A percentile compares a stretch with the other conserved stretches of the same genome.
These are phyloP conservation scores for Saccharomycopsis selenospora DNA, from an alignment of 805 yeast species.

Conservation along the genomic window DNA sequence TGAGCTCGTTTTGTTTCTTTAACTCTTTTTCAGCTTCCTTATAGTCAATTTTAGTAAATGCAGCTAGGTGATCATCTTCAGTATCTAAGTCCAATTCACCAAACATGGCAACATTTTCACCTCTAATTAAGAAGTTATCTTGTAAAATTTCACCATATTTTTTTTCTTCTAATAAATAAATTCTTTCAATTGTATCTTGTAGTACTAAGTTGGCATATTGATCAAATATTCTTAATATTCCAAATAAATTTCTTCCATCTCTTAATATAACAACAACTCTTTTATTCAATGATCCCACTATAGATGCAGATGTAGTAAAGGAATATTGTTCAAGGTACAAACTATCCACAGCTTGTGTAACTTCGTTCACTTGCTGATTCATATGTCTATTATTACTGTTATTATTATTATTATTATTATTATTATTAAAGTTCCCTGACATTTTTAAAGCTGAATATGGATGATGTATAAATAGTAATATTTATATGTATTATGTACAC, in stretches of 20 bases:
- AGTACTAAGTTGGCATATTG: slow-evolving; percentile 88
- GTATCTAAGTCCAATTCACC: slow-evolving; percentile 89
- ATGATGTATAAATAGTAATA: too few relatives aligned
- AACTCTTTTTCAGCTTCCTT: slow-evolving; percentile 44
- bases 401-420: slow-evolving; percentile 1
- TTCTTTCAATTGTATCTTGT: slow-evolving; percentile 85
- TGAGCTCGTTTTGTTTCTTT: slow-evolving; percentile 25
- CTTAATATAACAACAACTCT: slow-evolving; percentile 77
- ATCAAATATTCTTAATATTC: slow-evolving; percentile 89
- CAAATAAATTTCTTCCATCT: slow-evolving; percentile 84
- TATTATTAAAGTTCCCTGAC: slow-evolving; percentile 3
- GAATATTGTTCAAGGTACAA: slow-evolving; percentile 73
- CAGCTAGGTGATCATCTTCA: slow-evolving; percentile 63
- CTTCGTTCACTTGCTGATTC: slow-evolving; percentile 10
- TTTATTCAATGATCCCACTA: slow-evolving; percentile 75
- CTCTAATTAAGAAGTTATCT: slow-evolving; percentile 85
- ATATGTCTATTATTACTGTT: neutral
- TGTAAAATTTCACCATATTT: slow-evolving; percentile 68
- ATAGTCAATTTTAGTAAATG: slow-evolving; percentile 52
- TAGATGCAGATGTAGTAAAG: slow-evolving; percentile 85
- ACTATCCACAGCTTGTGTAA: slow-evolving; percentile 15
- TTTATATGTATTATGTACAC: too few relatives aligned
- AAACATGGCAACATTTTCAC: slow-evolving; percentile 89
- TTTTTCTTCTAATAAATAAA: slow-evolving; percentile 50
- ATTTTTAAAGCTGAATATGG: neutral